These are phyloP conservation scores for Monosporascus sp. DNA, from an alignment of 2,329 filamentous ascomycete species.

Conservation along the genomic window DNA sequence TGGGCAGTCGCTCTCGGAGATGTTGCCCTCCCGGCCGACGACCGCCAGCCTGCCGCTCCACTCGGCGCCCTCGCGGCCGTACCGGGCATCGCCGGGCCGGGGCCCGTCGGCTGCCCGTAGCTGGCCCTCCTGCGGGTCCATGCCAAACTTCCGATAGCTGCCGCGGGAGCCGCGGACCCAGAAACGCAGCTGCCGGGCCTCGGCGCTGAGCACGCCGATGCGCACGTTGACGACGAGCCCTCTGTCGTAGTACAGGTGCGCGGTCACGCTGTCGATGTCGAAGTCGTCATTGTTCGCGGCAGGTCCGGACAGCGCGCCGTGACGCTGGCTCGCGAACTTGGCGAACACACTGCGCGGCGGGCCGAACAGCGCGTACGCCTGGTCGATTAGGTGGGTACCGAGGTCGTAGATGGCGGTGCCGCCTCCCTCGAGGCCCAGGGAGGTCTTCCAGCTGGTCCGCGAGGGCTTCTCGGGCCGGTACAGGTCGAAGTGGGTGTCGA, in stretches of 20 bases:
- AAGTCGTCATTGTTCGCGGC: slow-evolving; percentile 30
- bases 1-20: slow-evolving; percentile 45
- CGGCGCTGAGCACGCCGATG: slow-evolving; percentile 62
- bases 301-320: slow-evolving; percentile 29
- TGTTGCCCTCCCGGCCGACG: slow-evolving; percentile 44
- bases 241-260: slow-evolving; percentile 60
- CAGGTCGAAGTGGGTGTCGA: slow-evolving; percentile 76
- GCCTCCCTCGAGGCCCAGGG: slow-evolving; percentile 52
- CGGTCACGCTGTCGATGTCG: slow-evolving; percentile 54
- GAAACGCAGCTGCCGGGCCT: slow-evolving; percentile 65
- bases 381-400: slow-evolving; percentile 71
- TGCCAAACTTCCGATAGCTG: slow-evolving; percentile 64
- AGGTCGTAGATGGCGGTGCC: slow-evolving; percentile 69
- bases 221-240: slow-evolving; percentile 65
- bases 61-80: slow-evolving; percentile 58
- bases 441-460: slow-evolving; percentile 59
- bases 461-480: slow-evolving; percentile 54
- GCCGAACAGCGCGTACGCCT: slow-evolving; percentile 66
- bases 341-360: slow-evolving; percentile 62
- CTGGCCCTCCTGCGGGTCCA: slow-evolving; percentile 74
- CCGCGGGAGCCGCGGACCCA: slow-evolving; percentile 73
- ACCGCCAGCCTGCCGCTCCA: slow-evolving; percentile 55
- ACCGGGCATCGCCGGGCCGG: slow-evolving; percentile 55
- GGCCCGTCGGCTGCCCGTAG: slow-evolving; percentile 52
- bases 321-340: slow-evolving; percentile 62